Percentiles rank a stretch among this genome's conserved stretches.
Conservation (phyloP, 768 basidiomycete genomes). For the Naganishia vaughanmartiniae region DNA sequence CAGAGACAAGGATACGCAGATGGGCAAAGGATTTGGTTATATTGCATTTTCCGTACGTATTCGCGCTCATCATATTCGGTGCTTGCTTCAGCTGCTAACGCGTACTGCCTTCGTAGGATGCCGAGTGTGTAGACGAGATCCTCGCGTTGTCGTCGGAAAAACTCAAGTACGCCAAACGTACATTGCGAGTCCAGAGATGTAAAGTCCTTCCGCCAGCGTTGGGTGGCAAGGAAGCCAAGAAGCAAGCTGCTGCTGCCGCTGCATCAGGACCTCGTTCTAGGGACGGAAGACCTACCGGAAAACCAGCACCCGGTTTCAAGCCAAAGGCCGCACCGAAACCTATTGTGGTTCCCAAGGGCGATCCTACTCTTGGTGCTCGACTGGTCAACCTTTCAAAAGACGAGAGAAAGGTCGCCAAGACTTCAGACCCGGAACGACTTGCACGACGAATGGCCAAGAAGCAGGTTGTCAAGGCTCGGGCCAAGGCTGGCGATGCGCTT, state of each 20-base stretch:
- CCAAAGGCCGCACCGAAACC: slow-evolving; percentile 33
- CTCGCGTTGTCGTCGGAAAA: slow-evolving; percentile 72
- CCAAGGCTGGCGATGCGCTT: slow-evolving; percentile 29
- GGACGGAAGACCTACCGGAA: slow-evolving; percentile 29
- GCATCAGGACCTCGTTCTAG: slow-evolving; percentile 38
- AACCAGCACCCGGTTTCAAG: slow-evolving; percentile 34
- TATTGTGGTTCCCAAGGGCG: slow-evolving; percentile 65
- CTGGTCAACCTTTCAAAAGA: slow-evolving; percentile 76
- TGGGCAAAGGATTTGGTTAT: slow-evolving; percentile 94
- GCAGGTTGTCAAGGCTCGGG: slow-evolving; percentile 56
- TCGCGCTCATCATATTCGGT: neutral
- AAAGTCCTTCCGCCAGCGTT: slow-evolving; percentile 61
- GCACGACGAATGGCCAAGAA: slow-evolving; percentile 87
- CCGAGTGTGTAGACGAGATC: slow-evolving; percentile 86
- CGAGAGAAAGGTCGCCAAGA: slow-evolving; percentile 78
- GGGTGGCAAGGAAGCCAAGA: slow-evolving; percentile 32
- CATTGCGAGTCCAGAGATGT: slow-evolving; percentile 84
- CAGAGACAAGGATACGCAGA: slow-evolving; percentile 82
- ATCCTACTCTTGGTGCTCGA: slow-evolving; percentile 75
- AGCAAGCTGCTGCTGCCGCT: slow-evolving; percentile 24
- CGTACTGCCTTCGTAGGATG: slow-evolving; percentile 61
- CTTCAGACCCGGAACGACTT: slow-evolving; percentile 72
- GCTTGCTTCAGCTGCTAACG: neutral
- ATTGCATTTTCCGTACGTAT: slow-evolving; percentile 75
- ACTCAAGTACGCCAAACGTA: slow-evolving; percentile 89